These are phyloP conservation scores for Fomitopsis betulina DNA, from an alignment of 1,284 basidiomycete species.

Conservation along the genomic window DNA sequence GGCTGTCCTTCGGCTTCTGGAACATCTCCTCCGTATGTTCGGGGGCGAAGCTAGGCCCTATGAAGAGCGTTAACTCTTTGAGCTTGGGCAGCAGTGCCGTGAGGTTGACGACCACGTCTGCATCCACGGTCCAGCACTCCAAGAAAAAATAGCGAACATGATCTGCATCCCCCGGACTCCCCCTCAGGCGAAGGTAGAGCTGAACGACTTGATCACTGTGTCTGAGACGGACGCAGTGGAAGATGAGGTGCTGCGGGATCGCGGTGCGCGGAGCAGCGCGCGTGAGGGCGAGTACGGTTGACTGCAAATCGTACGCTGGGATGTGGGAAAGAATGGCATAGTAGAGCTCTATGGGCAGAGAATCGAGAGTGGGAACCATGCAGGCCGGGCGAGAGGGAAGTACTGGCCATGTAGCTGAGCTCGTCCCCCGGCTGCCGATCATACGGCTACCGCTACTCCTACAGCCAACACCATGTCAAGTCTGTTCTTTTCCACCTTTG, in stretches of 20 bases:
- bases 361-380: conserved; percentile 7
- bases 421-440: no score
- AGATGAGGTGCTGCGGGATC: conserved; percentile 48
- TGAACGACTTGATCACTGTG: conserved; percentile 39
- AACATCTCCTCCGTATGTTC: conserved; percentile 64
- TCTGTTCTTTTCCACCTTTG: conserved; percentile 77
- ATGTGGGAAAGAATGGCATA: conserved; percentile 44
- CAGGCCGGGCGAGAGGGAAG: background rate
- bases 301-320: conserved; percentile 33
- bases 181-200: conserved; percentile 46
- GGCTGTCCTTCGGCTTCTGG: conserved; percentile 28
- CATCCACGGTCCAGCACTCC: conserved; percentile 57
- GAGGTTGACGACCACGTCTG: conserved; percentile 57
- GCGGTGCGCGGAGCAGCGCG: conserved; percentile 50
- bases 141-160: conserved; percentile 47
- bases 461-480: conserved; percentile 29
- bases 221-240: conserved; percentile 42
- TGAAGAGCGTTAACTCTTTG: conserved; percentile 42
- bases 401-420: no score
- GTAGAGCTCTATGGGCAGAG: conserved; percentile 59
- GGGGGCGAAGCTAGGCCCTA: conserved; percentile 61
- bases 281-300: conserved; percentile 45
- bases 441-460: no score
- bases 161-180: conserved; percentile 23
- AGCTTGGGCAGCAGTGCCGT: conserved; percentile 46